A percentile compares a stretch with the other conserved stretches of the same genome.
These are phyloP conservation scores for Pezicula carpinea DNA, from an alignment of 2,329 filamentous ascomycete genomes.

Conservation along the genomic window DNA sequence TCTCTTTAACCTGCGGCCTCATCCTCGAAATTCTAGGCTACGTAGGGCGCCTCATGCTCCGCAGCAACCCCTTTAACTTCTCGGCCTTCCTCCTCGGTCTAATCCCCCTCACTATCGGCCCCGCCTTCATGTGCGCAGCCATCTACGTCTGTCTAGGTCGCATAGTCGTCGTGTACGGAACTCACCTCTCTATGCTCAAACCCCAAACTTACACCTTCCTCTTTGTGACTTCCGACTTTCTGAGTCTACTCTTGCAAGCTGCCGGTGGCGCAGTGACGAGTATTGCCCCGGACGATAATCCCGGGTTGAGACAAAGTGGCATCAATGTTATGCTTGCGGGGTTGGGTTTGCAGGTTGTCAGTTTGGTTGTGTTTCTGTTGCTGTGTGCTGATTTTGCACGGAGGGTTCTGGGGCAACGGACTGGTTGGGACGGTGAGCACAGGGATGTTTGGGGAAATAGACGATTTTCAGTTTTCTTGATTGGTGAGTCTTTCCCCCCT, in stretches of 20 bases:
- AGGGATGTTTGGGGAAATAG: constrained; percentile 9
- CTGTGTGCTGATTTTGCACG: constrained; percentile 5
- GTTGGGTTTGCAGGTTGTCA: constrained; percentile 29
- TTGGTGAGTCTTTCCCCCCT: neutral
- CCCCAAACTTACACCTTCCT: constrained; percentile 49
- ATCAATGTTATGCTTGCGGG: constrained; percentile 30
- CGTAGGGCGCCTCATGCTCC: constrained; percentile 36
- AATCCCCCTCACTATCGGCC: constrained; percentile 50
- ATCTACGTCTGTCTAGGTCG: constrained; percentile 55
- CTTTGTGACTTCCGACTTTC: constrained; percentile 54
- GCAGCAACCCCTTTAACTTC: constrained; percentile 44
- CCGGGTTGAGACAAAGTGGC: neutral
- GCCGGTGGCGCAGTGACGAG: constrained; percentile 53
- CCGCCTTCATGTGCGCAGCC: constrained; percentile 51
- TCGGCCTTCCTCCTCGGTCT: constrained; percentile 49
- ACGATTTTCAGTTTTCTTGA: neutral
- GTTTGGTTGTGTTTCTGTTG: constrained; percentile 22
- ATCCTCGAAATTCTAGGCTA: constrained; percentile 51
- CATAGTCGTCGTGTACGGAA: constrained; percentile 48
- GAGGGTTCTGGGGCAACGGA: constrained; percentile 2
- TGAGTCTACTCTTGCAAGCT: constrained; percentile 55
- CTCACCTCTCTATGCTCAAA: constrained; percentile 37
- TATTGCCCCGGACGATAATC: constrained; percentile 23
- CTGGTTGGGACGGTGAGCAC: constrained; percentile 10
- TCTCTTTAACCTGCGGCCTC: constrained; percentile 46